Evolutionary conservation across 495 filamentous ascomycete species (phyloP), one percentile per base, ranked within the genome.

Genomic region (Trypethelium eluteriae): DNA sequence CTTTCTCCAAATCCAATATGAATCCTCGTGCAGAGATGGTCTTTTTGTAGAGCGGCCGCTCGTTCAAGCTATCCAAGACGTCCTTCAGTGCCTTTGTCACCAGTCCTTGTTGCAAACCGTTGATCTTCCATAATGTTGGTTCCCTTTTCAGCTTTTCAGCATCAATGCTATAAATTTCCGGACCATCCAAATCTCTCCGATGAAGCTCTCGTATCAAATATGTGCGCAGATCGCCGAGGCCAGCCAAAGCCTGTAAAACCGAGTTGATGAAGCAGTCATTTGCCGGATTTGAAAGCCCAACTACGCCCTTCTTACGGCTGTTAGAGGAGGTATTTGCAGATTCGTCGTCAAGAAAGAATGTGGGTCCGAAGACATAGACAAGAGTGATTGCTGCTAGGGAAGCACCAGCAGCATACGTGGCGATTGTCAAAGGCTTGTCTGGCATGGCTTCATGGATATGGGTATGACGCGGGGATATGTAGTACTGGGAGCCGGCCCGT

Each of bases 251-350:
- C 78, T 99, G 94, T 41, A 98, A 83, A 34, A 96, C 89, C 34
- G 93, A 96, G 77, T 99, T 99, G 80, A 99, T 97, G 80, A 98
- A 99, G 80, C 94, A 99, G 77, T 99, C 95, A 79, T 98, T 98
- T 66, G 93, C 95, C 3, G 91, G 84, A 72, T 99, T 99, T 16
- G 82, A 81, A 36, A 99, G 82, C 53, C 94, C 94, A 32, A 99
- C 93, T 56, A 92, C 88, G 67, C 89, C 89, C 74, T 91, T 93
- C 78, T 93, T 96, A 62, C 90, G 85, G 65, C 83, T 79, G 64
- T 76, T 85, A 47, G 82, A 81, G 38, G 84, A 82, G 64, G 73
- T 76, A 63, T 82, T 82, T 32, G 86, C 81, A 62, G 82, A 79
- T 36, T 92, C 89, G 68, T 84, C 83, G 78, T 98, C 93, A 72